Conservation (phyloP, 352 stramenopile genomes). For the Pythium aquatile region DNA sequence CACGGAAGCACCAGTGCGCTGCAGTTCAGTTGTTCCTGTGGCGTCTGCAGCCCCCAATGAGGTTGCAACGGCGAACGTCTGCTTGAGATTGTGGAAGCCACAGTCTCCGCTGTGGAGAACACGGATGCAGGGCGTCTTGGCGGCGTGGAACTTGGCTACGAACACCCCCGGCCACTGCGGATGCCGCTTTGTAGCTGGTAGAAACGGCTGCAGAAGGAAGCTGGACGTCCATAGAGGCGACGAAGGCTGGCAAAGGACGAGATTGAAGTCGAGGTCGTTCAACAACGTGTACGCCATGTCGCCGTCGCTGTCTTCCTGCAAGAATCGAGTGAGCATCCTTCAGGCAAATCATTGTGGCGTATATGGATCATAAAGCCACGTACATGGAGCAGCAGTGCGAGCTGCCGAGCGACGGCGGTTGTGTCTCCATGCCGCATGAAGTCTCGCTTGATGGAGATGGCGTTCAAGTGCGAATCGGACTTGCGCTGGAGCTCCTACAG, state of each 20-base stretch:
- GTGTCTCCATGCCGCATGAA: constrained; percentile 32
- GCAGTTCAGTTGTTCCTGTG: no score
- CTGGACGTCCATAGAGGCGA: constrained; percentile 41
- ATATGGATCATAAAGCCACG: neutral
- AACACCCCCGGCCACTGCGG: constrained; percentile 38
- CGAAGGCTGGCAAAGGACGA: constrained; percentile 44
- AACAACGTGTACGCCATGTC: constrained; percentile 39
- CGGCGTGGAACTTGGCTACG: constrained; percentile 56
- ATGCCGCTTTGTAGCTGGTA: constrained; percentile 30
- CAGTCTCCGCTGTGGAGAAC: constrained; percentile 32
- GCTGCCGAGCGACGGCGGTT: constrained; percentile 18
- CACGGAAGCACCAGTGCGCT: neutral
- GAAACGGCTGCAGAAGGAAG: constrained; percentile 53
- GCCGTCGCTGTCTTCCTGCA: constrained; percentile 44
- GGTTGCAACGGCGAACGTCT: neutral
- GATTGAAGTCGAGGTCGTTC: constrained; percentile 57
- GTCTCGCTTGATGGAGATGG: constrained; percentile 44
- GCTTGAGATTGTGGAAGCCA: constrained; percentile 36
- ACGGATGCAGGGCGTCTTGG: constrained; percentile 34
- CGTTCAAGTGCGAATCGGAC: constrained; percentile 32
- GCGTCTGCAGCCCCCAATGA: no score
- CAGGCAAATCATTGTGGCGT: no score
- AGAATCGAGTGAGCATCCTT: constrained; percentile 6
- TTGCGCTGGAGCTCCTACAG: constrained; percentile 55
- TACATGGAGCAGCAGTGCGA: constrained; percentile 37